Base-by-base conservation (phyloP, 495 filamentous ascomycete species). In the Hypoxylon fragiforme region DNA sequence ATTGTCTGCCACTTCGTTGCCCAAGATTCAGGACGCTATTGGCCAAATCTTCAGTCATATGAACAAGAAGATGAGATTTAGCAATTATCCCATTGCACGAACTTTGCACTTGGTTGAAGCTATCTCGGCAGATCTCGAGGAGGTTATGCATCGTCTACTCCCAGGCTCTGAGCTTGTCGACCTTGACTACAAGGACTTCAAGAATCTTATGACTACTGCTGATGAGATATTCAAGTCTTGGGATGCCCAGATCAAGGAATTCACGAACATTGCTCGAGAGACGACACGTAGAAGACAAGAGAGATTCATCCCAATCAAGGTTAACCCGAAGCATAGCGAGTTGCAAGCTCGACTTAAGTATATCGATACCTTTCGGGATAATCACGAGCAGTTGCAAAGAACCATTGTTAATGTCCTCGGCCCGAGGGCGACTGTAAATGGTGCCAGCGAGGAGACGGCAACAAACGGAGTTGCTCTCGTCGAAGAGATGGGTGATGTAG, bases 281-380 rank as follows among this genome's bases (percentile, higher is more conserved):
- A 89, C 92, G 6, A 96, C 89, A 11, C 81, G 91, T 49, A 87
- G 90, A 51, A 83, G 92, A 47, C 91, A 92, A 56, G 94, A 97
- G 70, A 94, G 91, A 62, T 97, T 97, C 71, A 97, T 99, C 55
- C 92, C 92, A 5, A 96, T 99, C 74, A 97, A 97, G 70, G 90
- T 99, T 64, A 75, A 73, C 43, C 84, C 91, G 13, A 85, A 88
- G 39, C 95, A 97, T 66, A 81, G 79, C 21, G 86, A 90, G 69
- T 88, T 91, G 45, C 90, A 96, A 65, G 88, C 94, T 44, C 84
- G 94, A 28, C 66, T 99, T 47, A 89, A 88, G 63, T 97, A 99
- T 67, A 91, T 99, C 63, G 83, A 84, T 63, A 94, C 86, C 14
- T 99, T 99, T 77, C 83, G 94, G 13, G 85, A 89, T 54, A 96